Base-by-base conservation (phyloP, 169 alveolate genomes). In the Eimeria tenella region DNA sequence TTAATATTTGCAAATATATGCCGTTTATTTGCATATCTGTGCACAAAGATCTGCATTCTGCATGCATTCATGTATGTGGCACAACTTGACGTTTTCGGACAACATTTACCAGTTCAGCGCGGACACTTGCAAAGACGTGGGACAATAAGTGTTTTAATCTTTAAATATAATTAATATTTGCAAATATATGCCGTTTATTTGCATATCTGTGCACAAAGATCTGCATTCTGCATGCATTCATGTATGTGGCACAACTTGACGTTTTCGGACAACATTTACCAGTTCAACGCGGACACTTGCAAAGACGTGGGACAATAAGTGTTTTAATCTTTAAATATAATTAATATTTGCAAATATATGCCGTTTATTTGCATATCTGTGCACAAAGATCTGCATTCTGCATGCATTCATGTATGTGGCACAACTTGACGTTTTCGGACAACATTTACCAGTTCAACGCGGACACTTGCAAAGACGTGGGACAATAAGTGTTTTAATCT, bases 231-330 rank as follows among this genome's bases (percentile, higher is more conserved):
- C n/a, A n/a, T n/a, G n/a, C n/a, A n/a, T n/a, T n/a, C n/a, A n/a
- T n/a, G n/a, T n/a, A n/a, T n/a, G n/a, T n/a, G 52, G 52, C 52
- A 42, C 60, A 25, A 42, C 56, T 73, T 21, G 10, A 25, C 83
- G 5, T 52, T 56, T 5, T 19, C 89, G 19, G 89, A 52, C 11
- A 55, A 56, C 53, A 55, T 81, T 15, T 81, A 52, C 31, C 25
- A n/a, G 73, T 81, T 55, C 19, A 81, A 55, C 52, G 89, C 73
- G 5, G 73, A 81, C 9, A 81, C 89, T 7, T 81, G 15, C 55
- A 71, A 23, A 19, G 55, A 42, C 10, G 82, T 21, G 10, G 21
- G 50, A 65, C 9, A 21, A 8, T 8, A 8, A 10, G 6, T 8
- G 6, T 21, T 10, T 6, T 65, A 15, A 19, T 21, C 10, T 17